phyloP scores from a whole-genome alignment of 2,329 filamentous ascomycete genomes.

The Nannizzia gypsea region DNA sequence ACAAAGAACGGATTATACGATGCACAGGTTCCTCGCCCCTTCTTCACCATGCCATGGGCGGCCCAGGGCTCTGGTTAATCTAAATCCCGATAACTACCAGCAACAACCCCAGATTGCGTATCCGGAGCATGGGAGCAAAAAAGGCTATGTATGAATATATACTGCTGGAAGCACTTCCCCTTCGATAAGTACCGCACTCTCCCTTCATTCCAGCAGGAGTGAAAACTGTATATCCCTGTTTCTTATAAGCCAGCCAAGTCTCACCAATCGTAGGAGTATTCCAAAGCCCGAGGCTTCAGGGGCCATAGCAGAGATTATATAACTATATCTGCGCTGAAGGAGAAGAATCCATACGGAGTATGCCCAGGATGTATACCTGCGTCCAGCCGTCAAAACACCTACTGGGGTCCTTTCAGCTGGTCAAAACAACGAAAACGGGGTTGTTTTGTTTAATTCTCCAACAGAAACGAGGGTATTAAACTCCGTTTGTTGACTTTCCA shows the following conservation, averaged over 20 bases:
- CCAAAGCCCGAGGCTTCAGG: not conserved
- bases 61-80: slow-evolving; percentile 3
- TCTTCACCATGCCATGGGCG: not conserved
- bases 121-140: not conserved
- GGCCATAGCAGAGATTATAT: not conserved
- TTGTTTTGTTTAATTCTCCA: not conserved
- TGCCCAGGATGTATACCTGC: not conserved
- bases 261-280: not conserved
- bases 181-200: too few species aligned
- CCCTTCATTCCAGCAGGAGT: not conserved
- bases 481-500: not conserved
- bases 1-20: not conserved
- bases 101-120: slow-evolving; percentile 1
- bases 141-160: too few species aligned
- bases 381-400: not conserved
- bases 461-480: not conserved
- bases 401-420: not conserved
- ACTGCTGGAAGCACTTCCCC: too few species aligned
- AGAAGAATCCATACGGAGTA: not conserved
- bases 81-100: slow-evolving; percentile 1
- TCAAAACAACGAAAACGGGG: not conserved
- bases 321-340: not conserved
- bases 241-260: not conserved
- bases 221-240: not conserved
- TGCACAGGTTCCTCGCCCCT: not conserved